These are phyloP conservation scores for Alternaria arborescens DNA, from an alignment of 2,329 filamentous ascomycete genomes.

Conservation along the genomic window DNA sequence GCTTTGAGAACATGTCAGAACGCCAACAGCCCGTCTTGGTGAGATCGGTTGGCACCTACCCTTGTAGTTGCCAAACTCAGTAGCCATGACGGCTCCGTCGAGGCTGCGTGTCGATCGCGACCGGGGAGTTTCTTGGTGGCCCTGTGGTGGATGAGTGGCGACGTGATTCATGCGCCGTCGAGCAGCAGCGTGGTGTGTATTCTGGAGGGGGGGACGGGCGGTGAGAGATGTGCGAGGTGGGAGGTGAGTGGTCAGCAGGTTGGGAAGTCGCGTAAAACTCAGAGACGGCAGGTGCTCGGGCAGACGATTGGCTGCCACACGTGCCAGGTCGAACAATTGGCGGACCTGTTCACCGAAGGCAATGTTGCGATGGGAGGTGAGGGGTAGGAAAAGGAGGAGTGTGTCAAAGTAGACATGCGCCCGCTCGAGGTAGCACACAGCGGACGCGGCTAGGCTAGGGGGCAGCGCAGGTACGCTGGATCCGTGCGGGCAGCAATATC, in stretches of 20 bases:
- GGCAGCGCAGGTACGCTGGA: slow-evolving; percentile 40
- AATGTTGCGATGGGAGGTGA: slow-evolving; percentile 7
- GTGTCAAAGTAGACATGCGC: slow-evolving; percentile 24
- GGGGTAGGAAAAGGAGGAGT: slow-evolving; percentile 2
- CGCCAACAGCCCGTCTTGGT: slow-evolving; percentile 18
- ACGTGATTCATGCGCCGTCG: slow-evolving; percentile 25
- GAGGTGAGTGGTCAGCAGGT: slow-evolving; percentile 1
- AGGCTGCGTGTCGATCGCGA: slow-evolving; percentile 33
- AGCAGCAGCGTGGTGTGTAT: slow-evolving; percentile 17
- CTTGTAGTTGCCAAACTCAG: slow-evolving; percentile 47
- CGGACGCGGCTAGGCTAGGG: slow-evolving; percentile 21
- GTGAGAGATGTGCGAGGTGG: slow-evolving; percentile 12
- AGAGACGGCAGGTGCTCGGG: slow-evolving; percentile 12
- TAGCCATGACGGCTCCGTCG: slow-evolving; percentile 34
- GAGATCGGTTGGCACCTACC: slow-evolving; percentile 23
- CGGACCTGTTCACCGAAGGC: not conserved
- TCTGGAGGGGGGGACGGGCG: slow-evolving; percentile 21
- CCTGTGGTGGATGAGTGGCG: slow-evolving; percentile 25
- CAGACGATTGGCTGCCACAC: slow-evolving; percentile 17
- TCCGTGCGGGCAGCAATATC: slow-evolving; percentile 21
- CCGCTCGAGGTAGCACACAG: slow-evolving; percentile 29
- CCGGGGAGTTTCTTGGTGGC: slow-evolving; percentile 20
- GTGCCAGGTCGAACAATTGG: slow-evolving; percentile 1
- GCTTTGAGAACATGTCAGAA: slow-evolving; percentile 21
- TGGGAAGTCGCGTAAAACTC: slow-evolving; percentile 6